These are phyloP conservation scores for Trametes meyenii DNA, from an alignment of 768 basidiomycete species.

Conservation along the genomic window DNA sequence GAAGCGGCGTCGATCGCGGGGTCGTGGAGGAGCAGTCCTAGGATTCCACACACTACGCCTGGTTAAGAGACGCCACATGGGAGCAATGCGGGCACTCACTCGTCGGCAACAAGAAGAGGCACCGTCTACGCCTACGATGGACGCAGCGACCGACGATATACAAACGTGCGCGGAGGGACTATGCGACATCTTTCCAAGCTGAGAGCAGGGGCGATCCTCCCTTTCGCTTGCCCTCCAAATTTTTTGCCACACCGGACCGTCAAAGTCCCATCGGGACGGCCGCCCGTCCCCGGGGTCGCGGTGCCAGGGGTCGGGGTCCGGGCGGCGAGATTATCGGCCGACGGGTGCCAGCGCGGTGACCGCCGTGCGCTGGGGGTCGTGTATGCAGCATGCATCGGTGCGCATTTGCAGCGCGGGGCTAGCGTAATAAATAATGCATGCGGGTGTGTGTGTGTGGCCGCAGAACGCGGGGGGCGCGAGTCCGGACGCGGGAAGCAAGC, in stretches of 20 bases:
- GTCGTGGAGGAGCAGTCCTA: constrained; percentile 86
- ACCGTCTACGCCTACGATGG: constrained; percentile 5
- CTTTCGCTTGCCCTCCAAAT: constrained; percentile 12
- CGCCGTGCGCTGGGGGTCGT: neutral
- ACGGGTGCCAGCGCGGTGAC: neutral
- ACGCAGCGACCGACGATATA: constrained; percentile 2
- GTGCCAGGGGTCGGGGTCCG: constrained; percentile 13
- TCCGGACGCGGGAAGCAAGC: constrained; percentile 8
- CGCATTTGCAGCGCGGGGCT: neutral
- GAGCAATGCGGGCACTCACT: constrained; percentile 32
- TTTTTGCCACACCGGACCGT: constrained; percentile 17
- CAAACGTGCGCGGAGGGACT: constrained; percentile 17
- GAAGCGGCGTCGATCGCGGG: constrained; percentile 71
- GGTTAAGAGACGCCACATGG: constrained; percentile 14
- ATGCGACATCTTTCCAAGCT: constrained; percentile 20
- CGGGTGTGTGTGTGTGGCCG: neutral
- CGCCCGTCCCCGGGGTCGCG: constrained; percentile 17
- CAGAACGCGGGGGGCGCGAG: constrained; percentile 5
- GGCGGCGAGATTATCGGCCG: constrained; percentile 14
- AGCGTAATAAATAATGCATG: neutral
- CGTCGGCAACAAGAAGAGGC: constrained; percentile 3
- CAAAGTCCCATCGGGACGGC: neutral
- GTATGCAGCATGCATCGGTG: neutral
- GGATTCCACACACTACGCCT: constrained; percentile 82
- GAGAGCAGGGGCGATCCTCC: neutral